Conservation (phyloP, 768 basidiomycete genomes). For the Gloeophyllum trabeum region DNA sequence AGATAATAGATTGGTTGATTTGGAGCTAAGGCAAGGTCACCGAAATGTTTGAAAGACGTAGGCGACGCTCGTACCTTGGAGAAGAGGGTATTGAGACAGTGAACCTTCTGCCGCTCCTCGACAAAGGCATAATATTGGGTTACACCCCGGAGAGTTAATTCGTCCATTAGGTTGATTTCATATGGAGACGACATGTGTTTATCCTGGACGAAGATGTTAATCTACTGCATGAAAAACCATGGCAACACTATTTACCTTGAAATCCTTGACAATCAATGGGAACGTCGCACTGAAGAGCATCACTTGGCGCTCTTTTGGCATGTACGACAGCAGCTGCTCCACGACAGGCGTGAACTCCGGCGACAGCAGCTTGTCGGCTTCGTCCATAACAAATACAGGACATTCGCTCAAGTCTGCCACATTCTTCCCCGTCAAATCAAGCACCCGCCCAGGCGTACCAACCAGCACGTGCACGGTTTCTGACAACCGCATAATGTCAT, state of each 20-base stretch:
- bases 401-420: slow-evolving; percentile 93
- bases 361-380: slow-evolving; percentile 95
- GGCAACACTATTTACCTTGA: slow-evolving; percentile 54
- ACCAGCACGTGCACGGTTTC: slow-evolving; percentile 94
- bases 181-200: slow-evolving; percentile 94
- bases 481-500: slow-evolving; percentile 88
- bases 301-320: slow-evolving; percentile 83
- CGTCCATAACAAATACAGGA: slow-evolving; percentile 98
- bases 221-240: slow-evolving; percentile 4
- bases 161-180: slow-evolving; percentile 99
- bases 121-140: slow-evolving; percentile 99
- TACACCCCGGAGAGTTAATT: slow-evolving; percentile 95
- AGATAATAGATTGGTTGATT: slow-evolving; percentile 99
- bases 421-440: slow-evolving; percentile 87
- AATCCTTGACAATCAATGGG: slow-evolving; percentile 98
- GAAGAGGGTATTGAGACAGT: slow-evolving; percentile 98
- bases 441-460: slow-evolving; percentile 91
- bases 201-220: slow-evolving; percentile 37
- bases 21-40: slow-evolving; percentile 55
- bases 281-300: slow-evolving; percentile 99
- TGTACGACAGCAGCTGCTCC: slow-evolving; percentile 84
- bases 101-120: slow-evolving; percentile 98
- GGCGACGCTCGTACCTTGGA: slow-evolving; percentile 58
- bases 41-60: background rate
- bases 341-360: slow-evolving; percentile 98